Conservation (phyloP, 495 filamentous ascomycete species). For the Poronia punctata region DNA sequence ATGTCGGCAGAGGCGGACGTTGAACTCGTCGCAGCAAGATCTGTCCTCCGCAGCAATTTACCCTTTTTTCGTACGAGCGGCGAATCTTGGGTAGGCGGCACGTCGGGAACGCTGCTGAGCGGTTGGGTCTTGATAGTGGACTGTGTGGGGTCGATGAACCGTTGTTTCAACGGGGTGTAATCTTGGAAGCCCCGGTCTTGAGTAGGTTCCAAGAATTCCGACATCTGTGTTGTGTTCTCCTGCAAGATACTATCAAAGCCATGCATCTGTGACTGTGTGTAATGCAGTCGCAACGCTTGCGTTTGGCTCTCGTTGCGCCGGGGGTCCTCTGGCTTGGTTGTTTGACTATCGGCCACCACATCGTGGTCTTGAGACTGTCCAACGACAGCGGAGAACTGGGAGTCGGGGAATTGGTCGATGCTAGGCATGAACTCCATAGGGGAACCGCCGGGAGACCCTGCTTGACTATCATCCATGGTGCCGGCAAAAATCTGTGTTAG, state of each 20-base stretch:
- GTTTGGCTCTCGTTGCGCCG: slow-evolving; percentile 34
- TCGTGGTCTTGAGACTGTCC: slow-evolving; percentile 40
- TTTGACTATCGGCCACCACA: slow-evolving; percentile 61
- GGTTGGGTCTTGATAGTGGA: slow-evolving; percentile 68
- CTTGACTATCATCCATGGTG: slow-evolving; percentile 67
- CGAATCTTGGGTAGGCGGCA: slow-evolving; percentile 42
- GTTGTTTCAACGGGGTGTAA: slow-evolving; percentile 46
- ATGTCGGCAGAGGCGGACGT: slow-evolving; percentile 4
- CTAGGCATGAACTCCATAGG: slow-evolving; percentile 36
- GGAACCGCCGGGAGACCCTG: slow-evolving; percentile 20
- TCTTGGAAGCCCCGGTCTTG: slow-evolving; percentile 75
- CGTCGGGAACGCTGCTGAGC: slow-evolving; percentile 33
- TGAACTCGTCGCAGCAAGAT: slow-evolving; percentile 17
- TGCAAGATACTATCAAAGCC: slow-evolving; percentile 43
- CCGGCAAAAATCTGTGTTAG: slow-evolving; percentile 91
- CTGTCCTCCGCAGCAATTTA: slow-evolving; percentile 47
- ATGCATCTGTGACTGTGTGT: slow-evolving; percentile 47
- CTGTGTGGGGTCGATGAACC: slow-evolving; percentile 55
- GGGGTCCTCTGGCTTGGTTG: slow-evolving; percentile 15
- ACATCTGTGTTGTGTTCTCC: slow-evolving; percentile 49
- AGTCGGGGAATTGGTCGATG: slow-evolving; percentile 36
- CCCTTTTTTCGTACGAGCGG: slow-evolving; percentile 54
- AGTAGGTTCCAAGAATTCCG: slow-evolving; percentile 65
- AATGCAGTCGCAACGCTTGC: slow-evolving; percentile 45
- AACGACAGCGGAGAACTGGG: slow-evolving; percentile 44